Conservation (phyloP, 495 filamentous ascomycete genomes). For the Aspergillus panamensis region DNA sequence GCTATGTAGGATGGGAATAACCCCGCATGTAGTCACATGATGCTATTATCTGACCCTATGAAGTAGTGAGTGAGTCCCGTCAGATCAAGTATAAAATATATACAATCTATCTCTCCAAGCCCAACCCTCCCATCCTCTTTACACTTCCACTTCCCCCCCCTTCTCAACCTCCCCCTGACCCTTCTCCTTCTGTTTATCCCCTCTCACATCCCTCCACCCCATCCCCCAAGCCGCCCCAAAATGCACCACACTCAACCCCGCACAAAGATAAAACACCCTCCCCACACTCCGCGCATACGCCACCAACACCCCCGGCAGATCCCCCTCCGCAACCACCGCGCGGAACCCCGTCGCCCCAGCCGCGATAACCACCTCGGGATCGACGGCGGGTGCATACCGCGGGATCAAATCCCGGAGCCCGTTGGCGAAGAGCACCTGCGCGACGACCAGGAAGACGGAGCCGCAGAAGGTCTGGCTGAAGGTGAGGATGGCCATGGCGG, state of each 20-base stretch:
- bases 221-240: slow-evolving; percentile 42
- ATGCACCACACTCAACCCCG: slow-evolving; percentile 24
- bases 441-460: slow-evolving; percentile 63
- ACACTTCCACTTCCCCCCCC: not conserved
- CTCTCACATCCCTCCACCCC: slow-evolving; percentile 47
- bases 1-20: no score
- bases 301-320: slow-evolving; percentile 48
- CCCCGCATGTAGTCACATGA: no score
- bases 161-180: not conserved
- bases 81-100: no score
- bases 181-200: slow-evolving; percentile 11
- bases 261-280: slow-evolving; percentile 39
- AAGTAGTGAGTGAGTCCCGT: no score
- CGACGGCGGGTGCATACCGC: slow-evolving; percentile 24
- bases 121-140: no score
- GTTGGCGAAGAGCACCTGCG: slow-evolving; percentile 64
- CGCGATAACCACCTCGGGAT: slow-evolving; percentile 45
- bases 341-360: slow-evolving; percentile 61
- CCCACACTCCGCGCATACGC: slow-evolving; percentile 51
- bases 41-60: no score
- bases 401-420: slow-evolving; percentile 51
- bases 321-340: slow-evolving; percentile 31
- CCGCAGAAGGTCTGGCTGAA: slow-evolving; percentile 62
- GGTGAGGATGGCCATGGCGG: slow-evolving; percentile 48
- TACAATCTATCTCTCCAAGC: no score